Conservation (phyloP, 139 green algal species). For the Volvox reticuliferus region DNA sequence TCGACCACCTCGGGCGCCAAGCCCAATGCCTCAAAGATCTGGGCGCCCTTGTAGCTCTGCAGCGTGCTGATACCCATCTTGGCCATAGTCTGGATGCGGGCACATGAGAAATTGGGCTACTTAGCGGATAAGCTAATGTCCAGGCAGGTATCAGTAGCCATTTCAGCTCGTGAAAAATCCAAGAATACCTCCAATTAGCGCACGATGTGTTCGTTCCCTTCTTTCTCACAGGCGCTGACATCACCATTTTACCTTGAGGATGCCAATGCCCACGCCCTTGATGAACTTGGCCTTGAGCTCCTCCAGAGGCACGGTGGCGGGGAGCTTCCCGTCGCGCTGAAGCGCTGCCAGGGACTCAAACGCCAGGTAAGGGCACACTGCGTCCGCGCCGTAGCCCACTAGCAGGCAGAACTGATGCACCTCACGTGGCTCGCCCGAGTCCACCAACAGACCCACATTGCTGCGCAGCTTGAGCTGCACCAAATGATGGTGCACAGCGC, state of each 20-base stretch:
- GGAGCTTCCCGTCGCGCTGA: constrained; percentile 82
- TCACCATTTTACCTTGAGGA: constrained; percentile 70
- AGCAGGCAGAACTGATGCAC: constrained; percentile 96
- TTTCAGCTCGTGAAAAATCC: too few species aligned
- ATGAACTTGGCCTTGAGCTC: constrained; percentile 86
- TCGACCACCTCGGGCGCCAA: constrained; percentile 86
- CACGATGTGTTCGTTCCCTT: too few species aligned
- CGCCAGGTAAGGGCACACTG: constrained; percentile 95
- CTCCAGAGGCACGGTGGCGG: constrained; percentile 55
- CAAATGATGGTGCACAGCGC: constrained; percentile 92
- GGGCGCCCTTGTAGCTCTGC: constrained; percentile 96
- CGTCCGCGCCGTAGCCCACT: constrained; percentile 93
- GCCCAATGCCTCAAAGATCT: constrained; percentile 97
- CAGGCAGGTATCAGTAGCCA: too few species aligned
- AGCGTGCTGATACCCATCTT: constrained; percentile 99
- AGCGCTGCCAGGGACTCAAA: constrained; percentile 87
- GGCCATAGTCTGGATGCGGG: constrained; percentile 70
- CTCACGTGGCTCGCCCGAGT: constrained; percentile 81
- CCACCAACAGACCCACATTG: constrained; percentile 83
- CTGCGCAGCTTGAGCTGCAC: constrained; percentile 69
- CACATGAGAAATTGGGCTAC: too few species aligned
- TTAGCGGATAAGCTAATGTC: too few species aligned
- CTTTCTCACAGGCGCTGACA: too few species aligned
- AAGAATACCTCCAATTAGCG: too few species aligned
- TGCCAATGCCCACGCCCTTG: constrained; percentile 72